Evolutionary conservation across 2,329 filamentous ascomycete genomes (phyloP).

Genomic region (Aspergillus carbonarius): DNA sequence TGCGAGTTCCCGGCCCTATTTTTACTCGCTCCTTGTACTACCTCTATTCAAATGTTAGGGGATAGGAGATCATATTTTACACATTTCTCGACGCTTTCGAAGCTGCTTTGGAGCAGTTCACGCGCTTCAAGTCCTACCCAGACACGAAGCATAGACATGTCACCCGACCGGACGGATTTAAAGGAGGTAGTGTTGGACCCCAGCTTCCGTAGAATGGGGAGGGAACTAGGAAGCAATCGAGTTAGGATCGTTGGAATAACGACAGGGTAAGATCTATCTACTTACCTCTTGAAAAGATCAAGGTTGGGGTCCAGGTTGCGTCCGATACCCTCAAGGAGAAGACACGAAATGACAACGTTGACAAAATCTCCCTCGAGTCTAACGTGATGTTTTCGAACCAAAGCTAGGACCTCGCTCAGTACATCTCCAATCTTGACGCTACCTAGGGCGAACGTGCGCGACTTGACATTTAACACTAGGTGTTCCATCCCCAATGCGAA

Average conservation of each 20-base stretch:
- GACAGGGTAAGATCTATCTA: conserved; percentile 10
- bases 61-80: conserved; percentile 88
- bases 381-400: conserved; percentile 92
- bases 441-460: conserved; percentile 82
- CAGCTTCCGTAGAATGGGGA: conserved; percentile 86
- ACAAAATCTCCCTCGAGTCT: conserved; percentile 96
- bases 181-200: conserved; percentile 60
- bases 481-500: conserved; percentile 98
- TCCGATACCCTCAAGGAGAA: conserved; percentile 91
- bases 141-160: conserved; percentile 82
- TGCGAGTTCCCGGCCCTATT: background rate
- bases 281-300: conserved; percentile 75
- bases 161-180: conserved; percentile 67
- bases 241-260: background rate
- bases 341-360: conserved; percentile 93
- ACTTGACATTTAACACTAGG: conserved; percentile 86
- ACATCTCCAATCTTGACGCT: conserved; percentile 97
- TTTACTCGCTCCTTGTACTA: background rate
- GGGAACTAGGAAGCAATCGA: conserved; percentile 58
- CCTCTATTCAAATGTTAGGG: conserved; percentile 68
- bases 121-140: conserved; percentile 90
- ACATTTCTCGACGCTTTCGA: conserved; percentile 84
- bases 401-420: conserved; percentile 80
- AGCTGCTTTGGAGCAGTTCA: conserved; percentile 83
- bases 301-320: conserved; percentile 80